Base-by-base conservation (phyloP, 148 eudicot genomes). In the Camellia sinensis region DNA sequence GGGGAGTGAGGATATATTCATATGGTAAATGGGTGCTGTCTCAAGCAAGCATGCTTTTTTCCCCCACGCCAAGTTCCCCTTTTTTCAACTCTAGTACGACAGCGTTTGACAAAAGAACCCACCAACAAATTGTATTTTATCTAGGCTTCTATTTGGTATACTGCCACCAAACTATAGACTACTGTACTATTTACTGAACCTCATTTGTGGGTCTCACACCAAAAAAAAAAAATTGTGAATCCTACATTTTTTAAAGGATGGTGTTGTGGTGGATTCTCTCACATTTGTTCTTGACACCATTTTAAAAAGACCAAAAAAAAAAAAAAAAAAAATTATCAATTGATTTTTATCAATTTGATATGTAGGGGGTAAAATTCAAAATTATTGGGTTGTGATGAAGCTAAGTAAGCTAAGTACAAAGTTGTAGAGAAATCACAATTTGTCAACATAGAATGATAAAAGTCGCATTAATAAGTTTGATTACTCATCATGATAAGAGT, bases 81-180 rank as follows among this genome's bases (percentile, higher is more conserved):
- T 54, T 62, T 62, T 62, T 19, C 66, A 62, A 62, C 66, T 19
- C 66, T 17, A n/a, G n/a, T n/a, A 62, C 66, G 66, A 62, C 66
- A 62, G 66, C 66, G 66, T 62, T 62, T 62, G 66, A 62, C 37
- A 62, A 62, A 62, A 62, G 66, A 62, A 62, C 4, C 22, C 66
- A 3, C 66, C 1, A n/a, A 19, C 7, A 17, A 62, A 18, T 4
- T 17, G 6, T 62, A 19, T 1, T 62, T 62, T 62, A 17, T 3
- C 29, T 1, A 8, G 66, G 22, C 66, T 54, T 29, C 59, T 54
- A 54, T 54, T 54, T 54, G 59, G 59, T 54, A 54, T 54, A 54
- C 59, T 13, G 10, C 59, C 59, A 54, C 12, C 59, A 7, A 54
- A 7, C 13, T 29, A 29, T 29, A 29, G 37, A 29, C 37, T 29